These are phyloP conservation scores for Tetragonia tetragonoides DNA, from an alignment of 148 eudicot genomes.

Conservation along the genomic window DNA sequence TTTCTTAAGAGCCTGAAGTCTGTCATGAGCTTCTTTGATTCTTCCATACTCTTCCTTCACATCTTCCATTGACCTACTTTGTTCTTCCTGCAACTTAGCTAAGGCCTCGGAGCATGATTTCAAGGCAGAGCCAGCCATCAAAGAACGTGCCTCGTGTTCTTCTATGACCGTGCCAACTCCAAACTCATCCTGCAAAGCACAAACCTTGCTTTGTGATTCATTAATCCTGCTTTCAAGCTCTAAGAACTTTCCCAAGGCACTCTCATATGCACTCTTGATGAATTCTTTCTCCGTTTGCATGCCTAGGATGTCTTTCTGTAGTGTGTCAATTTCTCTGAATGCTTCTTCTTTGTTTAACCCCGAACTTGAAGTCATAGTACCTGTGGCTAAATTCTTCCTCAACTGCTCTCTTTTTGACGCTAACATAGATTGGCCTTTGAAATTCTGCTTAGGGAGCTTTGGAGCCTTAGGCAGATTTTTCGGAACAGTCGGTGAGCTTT, in stretches of 20 bases:
- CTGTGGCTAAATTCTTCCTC: constrained; percentile 32
- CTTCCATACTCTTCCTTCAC: constrained; percentile 48
- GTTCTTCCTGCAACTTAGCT: constrained; percentile 48
- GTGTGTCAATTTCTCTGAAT: constrained; percentile 46
- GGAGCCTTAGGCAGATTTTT: constrained; percentile 43
- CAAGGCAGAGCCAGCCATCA: constrained; percentile 64
- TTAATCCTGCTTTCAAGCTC: constrained; percentile 60
- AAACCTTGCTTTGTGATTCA: constrained; percentile 56
- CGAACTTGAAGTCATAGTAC: constrained; percentile 27
- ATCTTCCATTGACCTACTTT: constrained; percentile 38
- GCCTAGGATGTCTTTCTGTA: constrained; percentile 62
- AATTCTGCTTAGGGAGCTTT: constrained; percentile 27
- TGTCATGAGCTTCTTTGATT: constrained; percentile 48
- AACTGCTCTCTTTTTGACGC: constrained; percentile 57
- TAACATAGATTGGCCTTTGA: constrained; percentile 42
- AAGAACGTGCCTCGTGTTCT: constrained; percentile 63
- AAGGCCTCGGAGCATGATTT: constrained; percentile 61
- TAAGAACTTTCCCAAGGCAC: constrained; percentile 49
- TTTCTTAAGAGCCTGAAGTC: constrained; percentile 41
- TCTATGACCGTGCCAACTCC: constrained; percentile 59
- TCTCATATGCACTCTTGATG: constrained; percentile 60
- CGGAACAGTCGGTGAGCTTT: constrained; percentile 32
- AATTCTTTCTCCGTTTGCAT: constrained; percentile 78
- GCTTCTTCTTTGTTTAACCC: constrained; percentile 65
- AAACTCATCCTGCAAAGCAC: constrained; percentile 67